These are phyloP conservation scores for Melanogaster broomeanus DNA, from an alignment of 768 basidiomycete genomes.

Conservation along the genomic window DNA sequence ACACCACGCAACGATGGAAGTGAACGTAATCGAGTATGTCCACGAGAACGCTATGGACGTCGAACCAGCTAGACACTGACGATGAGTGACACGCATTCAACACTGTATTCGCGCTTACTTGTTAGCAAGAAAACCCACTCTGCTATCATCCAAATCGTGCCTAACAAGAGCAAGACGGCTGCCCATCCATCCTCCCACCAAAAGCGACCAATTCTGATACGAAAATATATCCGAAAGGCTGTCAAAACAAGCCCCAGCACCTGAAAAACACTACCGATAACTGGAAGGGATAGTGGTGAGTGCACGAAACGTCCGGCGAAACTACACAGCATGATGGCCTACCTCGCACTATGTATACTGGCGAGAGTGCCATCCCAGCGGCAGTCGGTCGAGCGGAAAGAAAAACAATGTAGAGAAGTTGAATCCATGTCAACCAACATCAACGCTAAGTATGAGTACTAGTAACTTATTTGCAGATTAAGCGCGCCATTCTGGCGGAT, in stretches of 20 bases:
- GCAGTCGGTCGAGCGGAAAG: not conserved
- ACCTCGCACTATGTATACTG: constrained; percentile 6
- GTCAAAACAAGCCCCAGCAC: constrained; percentile 15
- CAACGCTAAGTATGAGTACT: no score
- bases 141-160: constrained; percentile 10
- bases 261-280: constrained; percentile 10
- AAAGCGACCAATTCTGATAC: constrained; percentile 14
- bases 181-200: constrained; percentile 25
- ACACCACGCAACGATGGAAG: constrained; percentile 8
- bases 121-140: constrained; percentile 9
- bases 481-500: no score
- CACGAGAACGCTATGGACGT: constrained; percentile 8
- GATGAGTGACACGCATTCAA: not conserved
- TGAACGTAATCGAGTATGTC: constrained; percentile 13
- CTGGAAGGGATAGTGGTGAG: constrained; percentile 1
- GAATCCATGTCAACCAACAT: not conserved
- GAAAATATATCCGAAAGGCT: constrained; percentile 18
- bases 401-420: not conserved
- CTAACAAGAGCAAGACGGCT: constrained; percentile 4
- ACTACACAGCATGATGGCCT: not conserved
- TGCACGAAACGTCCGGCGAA: not conserved
- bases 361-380: not conserved
- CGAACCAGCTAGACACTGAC: constrained; percentile 2
- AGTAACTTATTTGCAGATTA: no score
- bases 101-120: constrained; percentile 4